Evolutionary conservation across 208 protist species (phyloP).

Genomic region (Crithidia bombi): DNA sequence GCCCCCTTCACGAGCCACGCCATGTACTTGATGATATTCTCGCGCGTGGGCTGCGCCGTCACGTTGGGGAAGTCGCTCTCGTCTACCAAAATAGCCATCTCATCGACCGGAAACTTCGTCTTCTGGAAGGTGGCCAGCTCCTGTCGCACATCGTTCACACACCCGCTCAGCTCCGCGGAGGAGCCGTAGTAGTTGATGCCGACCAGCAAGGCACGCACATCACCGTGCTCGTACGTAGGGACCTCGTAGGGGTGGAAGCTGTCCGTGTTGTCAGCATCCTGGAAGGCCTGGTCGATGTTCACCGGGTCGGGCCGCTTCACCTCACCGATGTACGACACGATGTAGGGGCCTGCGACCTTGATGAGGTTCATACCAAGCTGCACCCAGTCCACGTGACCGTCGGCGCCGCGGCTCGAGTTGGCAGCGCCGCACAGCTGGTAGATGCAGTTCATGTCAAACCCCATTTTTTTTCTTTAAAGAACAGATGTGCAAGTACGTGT

Average conservation of each 20-base stretch:
- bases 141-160: slow-evolving; percentile 72
- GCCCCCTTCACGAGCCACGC: slow-evolving; percentile 70
- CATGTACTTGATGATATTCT: slow-evolving; percentile 77
- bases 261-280: slow-evolving; percentile 38
- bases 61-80: slow-evolving; percentile 51
- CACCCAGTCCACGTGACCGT: slow-evolving; percentile 39
- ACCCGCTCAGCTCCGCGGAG: slow-evolving; percentile 60
- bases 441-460: slow-evolving; percentile 47
- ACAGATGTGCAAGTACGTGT: too few species aligned
- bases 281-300: slow-evolving; percentile 52
- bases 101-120: slow-evolving; percentile 48
- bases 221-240: slow-evolving; percentile 37
- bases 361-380: slow-evolving; percentile 41
- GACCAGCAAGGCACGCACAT: slow-evolving; percentile 58
- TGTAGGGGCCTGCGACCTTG: slow-evolving; percentile 47
- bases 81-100: slow-evolving; percentile 74
- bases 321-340: slow-evolving; percentile 60
- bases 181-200: slow-evolving; percentile 86
- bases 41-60: slow-evolving; percentile 51
- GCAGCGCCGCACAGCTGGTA: slow-evolving; percentile 31
- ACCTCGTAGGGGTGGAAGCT: slow-evolving; percentile 55
- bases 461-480: slow-evolving; percentile 36
- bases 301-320: slow-evolving; percentile 39
- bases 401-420: slow-evolving; percentile 25
- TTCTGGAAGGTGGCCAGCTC: slow-evolving; percentile 68